These are phyloP conservation scores for Geosiphon pyriformis DNA, from an alignment of 192 early-diverging fungal genomes.

Conservation along the genomic window DNA sequence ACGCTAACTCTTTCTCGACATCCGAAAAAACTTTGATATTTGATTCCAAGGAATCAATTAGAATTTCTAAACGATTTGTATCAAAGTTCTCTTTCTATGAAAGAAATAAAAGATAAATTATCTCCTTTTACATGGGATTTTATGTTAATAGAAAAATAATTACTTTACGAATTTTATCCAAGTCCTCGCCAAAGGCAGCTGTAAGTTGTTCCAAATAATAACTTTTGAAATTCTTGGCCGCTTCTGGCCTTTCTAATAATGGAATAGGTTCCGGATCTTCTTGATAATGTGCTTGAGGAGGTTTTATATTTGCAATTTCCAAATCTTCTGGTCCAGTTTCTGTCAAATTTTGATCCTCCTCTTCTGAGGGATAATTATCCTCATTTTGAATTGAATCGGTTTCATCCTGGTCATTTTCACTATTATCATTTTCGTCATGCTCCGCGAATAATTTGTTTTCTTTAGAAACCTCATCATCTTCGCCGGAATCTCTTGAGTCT, in stretches of 20 bases:
- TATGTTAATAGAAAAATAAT: too few relatives aligned
- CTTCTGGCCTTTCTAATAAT: conserved; percentile 13
- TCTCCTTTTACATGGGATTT: not conserved
- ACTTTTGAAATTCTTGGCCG: conserved; percentile 29
- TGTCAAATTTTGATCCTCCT: too few relatives aligned
- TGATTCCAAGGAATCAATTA: conserved; percentile 40
- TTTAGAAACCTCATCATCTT: too few relatives aligned
- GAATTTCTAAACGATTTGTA: conserved; percentile 27
- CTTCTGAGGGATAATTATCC: too few relatives aligned
- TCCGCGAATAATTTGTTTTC: too few relatives aligned
- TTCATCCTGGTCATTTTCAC: too few relatives aligned
- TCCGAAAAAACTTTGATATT: conserved; percentile 35
- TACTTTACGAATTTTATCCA: conserved; percentile 37
- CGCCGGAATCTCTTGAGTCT: too few relatives aligned
- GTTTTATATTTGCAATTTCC: too few relatives aligned
- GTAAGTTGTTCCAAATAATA: conserved; percentile 37
- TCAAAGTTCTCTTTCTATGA: conserved; percentile 30
- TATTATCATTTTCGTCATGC: too few relatives aligned
- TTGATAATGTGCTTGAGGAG: too few relatives aligned
- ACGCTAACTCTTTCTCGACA: conserved; percentile 29
- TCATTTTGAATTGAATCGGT: too few relatives aligned
- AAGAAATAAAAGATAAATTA: not conserved
- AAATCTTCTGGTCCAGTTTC: too few relatives aligned
- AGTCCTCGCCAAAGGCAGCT: conserved; percentile 35
- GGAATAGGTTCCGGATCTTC: conserved; percentile 9